These are phyloP conservation scores for Fusarium sp. DNA, from an alignment of 2,329 filamentous ascomycete genomes.

Conservation along the genomic window DNA sequence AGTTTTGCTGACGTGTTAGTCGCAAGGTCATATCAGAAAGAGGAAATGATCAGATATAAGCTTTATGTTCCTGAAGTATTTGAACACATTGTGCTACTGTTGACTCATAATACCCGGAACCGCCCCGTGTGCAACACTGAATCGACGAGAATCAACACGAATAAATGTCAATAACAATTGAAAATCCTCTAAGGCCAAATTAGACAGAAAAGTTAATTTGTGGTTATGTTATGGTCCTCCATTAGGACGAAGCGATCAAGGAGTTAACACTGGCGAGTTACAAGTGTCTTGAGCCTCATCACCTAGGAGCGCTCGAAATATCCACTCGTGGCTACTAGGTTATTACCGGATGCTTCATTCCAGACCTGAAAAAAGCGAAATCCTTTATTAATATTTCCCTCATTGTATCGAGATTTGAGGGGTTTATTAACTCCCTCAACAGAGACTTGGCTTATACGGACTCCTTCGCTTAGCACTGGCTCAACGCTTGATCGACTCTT, in stretches of 20 bases:
- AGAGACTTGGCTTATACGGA: conserved; percentile 13
- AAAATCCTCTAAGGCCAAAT: not conserved
- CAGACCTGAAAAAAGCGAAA: not conserved
- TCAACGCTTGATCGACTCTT: conserved; percentile 7
- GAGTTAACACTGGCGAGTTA: not conserved
- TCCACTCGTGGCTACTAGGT: not conserved
- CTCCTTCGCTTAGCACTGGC: conserved; percentile 3
- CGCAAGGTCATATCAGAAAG: not conserved
- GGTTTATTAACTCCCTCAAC: conserved; percentile 5
- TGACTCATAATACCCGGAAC: not conserved
- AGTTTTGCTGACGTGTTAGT: not conserved
- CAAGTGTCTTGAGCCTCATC: not conserved
- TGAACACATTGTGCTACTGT: not conserved
- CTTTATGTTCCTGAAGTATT: not conserved
- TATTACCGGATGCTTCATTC: not conserved
- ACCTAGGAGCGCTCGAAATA: not conserved
- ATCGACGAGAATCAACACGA: not conserved
- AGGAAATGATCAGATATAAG: not conserved
- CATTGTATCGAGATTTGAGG: conserved; percentile 10
- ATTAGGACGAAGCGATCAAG: not conserved
- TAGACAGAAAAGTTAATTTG: not conserved
- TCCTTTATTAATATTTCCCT: not conserved
- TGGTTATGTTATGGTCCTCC: not conserved
- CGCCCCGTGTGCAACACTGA: not conserved
- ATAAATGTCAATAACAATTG: not conserved